These are phyloP conservation scores for Trypanosoma mega DNA, from an alignment of 208 protist genomes.

Conservation along the genomic window DNA sequence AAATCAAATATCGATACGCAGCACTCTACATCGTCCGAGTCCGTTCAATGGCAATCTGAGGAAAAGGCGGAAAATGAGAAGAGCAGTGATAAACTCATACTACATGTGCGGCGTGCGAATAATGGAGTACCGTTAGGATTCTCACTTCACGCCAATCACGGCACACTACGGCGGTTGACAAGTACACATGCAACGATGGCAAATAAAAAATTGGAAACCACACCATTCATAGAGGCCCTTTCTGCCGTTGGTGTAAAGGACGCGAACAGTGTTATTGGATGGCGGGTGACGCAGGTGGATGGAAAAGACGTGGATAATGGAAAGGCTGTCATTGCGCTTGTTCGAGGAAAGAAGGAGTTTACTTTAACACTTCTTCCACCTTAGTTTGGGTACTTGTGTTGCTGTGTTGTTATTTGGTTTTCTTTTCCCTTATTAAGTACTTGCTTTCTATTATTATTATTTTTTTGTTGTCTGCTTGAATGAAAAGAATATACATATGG, in stretches of 20 bases:
- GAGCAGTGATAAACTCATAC: background rate
- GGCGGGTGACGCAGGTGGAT: conserved; percentile 31
- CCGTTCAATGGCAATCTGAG: background rate
- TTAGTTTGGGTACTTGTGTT: too few species aligned
- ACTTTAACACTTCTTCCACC: conserved; percentile 25
- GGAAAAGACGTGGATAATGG: conserved; percentile 28
- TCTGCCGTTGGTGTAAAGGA: conserved; percentile 13
- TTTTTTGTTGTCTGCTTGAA: too few species aligned
- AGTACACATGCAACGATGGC: background rate
- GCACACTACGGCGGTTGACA: conserved; percentile 26
- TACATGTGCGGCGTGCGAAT: conserved; percentile 29
- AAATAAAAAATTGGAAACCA: conserved; percentile 1
- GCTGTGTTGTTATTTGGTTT: too few species aligned
- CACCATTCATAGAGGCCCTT: conserved; percentile 30
- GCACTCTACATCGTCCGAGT: background rate
- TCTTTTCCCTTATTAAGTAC: too few species aligned
- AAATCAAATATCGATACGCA: too few species aligned
- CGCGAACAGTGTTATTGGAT: conserved; percentile 31
- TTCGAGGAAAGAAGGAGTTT: conserved; percentile 25
- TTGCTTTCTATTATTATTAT: too few species aligned
- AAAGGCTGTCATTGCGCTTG: conserved; percentile 32
- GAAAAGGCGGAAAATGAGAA: conserved; percentile 8
- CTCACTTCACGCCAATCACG: conserved; percentile 30
- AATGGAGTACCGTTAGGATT: conserved; percentile 36
- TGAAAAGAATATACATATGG: too few species aligned